Evolutionary conservation across 345 rosid genomes (phyloP).

Genomic region (Citrus glauca): DNA sequence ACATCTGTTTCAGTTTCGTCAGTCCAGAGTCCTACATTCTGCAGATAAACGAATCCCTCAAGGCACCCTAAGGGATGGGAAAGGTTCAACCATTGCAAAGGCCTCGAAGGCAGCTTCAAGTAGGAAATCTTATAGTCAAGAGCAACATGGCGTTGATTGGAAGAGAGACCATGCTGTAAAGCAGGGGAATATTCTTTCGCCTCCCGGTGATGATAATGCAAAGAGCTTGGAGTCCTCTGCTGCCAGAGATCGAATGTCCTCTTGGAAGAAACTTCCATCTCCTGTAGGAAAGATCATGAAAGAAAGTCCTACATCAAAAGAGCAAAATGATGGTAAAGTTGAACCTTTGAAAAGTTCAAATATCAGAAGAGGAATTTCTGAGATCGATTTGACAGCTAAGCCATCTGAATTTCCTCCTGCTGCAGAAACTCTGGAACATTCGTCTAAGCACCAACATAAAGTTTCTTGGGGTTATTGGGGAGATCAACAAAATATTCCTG

Average conservation of each 20-base stretch:
- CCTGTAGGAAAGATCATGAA: constrained; percentile 56
- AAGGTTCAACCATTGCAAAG: constrained; percentile 63
- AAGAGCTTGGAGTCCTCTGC: constrained; percentile 61
- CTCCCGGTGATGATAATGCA: constrained; percentile 35
- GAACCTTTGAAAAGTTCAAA: constrained; percentile 39
- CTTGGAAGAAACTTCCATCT: constrained; percentile 92
- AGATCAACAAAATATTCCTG: constrained; percentile 60
- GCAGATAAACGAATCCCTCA: constrained; percentile 65
- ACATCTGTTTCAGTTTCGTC: constrained; percentile 68
- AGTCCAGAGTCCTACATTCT: constrained; percentile 70
- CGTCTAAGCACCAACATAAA: constrained; percentile 83
- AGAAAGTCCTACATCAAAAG: constrained; percentile 54
- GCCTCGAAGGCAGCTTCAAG: constrained; percentile 45
- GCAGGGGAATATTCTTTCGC: constrained; percentile 39
- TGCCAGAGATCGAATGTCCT: constrained; percentile 70
- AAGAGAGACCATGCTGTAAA: constrained; percentile 47
- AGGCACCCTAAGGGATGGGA: constrained; percentile 45
- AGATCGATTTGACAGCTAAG: constrained; percentile 38
- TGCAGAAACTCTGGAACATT: constrained; percentile 60
- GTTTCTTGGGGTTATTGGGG: constrained; percentile 98
- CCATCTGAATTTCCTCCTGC: constrained; percentile 43
- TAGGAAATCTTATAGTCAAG: constrained; percentile 94
- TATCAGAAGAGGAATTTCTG: constrained; percentile 38
- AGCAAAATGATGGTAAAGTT: constrained; percentile 44
- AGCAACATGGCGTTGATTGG: constrained; percentile 76